A percentile compares a stretch with the other conserved stretches of the same genome.
Evolutionary conservation across 208 protist genomes (phyloP).

Genomic region (Blechomonas ayalai): DNA sequence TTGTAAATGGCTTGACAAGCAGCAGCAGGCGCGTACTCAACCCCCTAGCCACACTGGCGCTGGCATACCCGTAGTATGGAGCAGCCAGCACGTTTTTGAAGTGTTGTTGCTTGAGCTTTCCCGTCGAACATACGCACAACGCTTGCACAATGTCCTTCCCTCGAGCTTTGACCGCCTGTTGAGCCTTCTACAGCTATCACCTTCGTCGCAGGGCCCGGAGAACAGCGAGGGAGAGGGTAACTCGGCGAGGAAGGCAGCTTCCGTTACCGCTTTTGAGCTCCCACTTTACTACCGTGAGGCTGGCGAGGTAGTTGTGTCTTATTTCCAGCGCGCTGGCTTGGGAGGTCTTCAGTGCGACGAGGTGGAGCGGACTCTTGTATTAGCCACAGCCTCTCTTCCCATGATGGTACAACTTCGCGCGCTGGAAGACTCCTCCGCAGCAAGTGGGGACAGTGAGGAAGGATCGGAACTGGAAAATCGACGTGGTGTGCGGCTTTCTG

Average conservation of each 20-base stretch:
- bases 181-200: slow-evolving; percentile 18
- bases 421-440: slow-evolving; percentile 14
- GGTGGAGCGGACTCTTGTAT: slow-evolving; percentile 34
- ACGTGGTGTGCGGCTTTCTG: slow-evolving; percentile 13
- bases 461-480: not conserved
- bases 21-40: slow-evolving; percentile 7
- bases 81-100: slow-evolving; percentile 31
- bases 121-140: slow-evolving; percentile 47
- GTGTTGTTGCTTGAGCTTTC: slow-evolving; percentile 29
- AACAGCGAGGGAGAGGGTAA: slow-evolving; percentile 7
- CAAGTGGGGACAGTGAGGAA: slow-evolving; percentile 6
- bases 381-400: slow-evolving; percentile 31
- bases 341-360: slow-evolving; percentile 25
- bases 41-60: not conserved
- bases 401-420: slow-evolving; percentile 72
- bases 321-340: slow-evolving; percentile 29
- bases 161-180: slow-evolving; percentile 48
- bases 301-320: slow-evolving; percentile 28
- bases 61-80: slow-evolving; percentile 22
- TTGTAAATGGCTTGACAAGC: slow-evolving; percentile 34
- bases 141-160: slow-evolving; percentile 53
- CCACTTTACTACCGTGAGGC: slow-evolving; percentile 65
- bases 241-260: not conserved
- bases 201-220: slow-evolving; percentile 1
- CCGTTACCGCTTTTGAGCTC: slow-evolving; percentile 27